Base-by-base conservation (phyloP, 148 eudicot genomes). In the Dianthus caryophyllus region DNA sequence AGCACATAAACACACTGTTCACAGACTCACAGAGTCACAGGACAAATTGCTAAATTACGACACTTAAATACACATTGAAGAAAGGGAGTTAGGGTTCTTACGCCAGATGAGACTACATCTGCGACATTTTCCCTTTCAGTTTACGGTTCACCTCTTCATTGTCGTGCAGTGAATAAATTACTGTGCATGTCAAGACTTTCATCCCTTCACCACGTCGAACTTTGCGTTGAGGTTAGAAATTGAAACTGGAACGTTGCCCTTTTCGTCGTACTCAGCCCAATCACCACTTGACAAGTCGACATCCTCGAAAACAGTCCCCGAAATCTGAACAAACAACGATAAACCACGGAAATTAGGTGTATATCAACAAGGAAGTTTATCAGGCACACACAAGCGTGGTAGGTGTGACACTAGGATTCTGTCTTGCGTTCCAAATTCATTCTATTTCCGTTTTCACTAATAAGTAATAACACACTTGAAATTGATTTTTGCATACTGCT, bases 251-350 rank as follows among this genome's bases (percentile, higher is more conserved):
- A 88, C 78, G 61, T 76, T 77, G 10, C 92, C 77, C 54, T 81
- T 72, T 67, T 81, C 84, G 61, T 81, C 84, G 65, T 81, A 81
- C 26, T 81, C 84, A n/a, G 65, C 48, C 75, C 70, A 81, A 15
- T 81, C 84, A 0, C 79, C 84, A 17, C 52, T 66, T 16, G 84
- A 81, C 50, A 81, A 29, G 75, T 81, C 81, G 61, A 81, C 65
- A 75, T 78, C 38, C 39, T 85, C 87, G 71, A 75, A 94, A 46
- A 77, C 79, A 26, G 97, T 90, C 24, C 97, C 98, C 63, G 80
- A 83, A 31, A 75, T 52, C 98, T 89, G 71, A 78, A 80, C 21
- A 73, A 73, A 49, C 3, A 55, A 65, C 47, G 66, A 14, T 1
- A 57, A 47, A 24, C 17, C 8, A 41, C 13, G 16, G 22, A 22